Percentiles rank a stretch among this genome's conserved stretches.
These are phyloP conservation scores for Phytophthora agathidicida DNA, from an alignment of 352 stramenopile genomes.

Conservation along the genomic window DNA sequence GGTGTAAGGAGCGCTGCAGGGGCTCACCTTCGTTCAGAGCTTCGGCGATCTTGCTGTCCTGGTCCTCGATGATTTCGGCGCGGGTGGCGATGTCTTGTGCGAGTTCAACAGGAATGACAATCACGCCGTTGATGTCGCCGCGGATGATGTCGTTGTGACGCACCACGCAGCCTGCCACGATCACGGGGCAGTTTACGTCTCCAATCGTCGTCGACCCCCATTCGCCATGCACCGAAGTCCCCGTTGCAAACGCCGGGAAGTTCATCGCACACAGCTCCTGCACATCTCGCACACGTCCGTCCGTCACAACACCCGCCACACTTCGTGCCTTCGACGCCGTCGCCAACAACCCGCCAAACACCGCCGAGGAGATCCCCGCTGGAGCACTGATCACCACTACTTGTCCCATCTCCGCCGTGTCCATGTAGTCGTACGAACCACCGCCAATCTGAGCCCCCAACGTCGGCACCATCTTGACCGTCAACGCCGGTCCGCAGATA, in stretches of 20 bases:
- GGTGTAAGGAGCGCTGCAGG: conserved; percentile 75
- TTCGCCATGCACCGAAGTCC: conserved; percentile 80
- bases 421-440: conserved; percentile 74
- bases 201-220: conserved; percentile 64
- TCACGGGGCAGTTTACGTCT: conserved; percentile 67
- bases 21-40: conserved; percentile 74
- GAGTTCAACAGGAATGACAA: conserved; percentile 74
- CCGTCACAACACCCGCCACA: conserved; percentile 69
- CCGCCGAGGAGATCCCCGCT: conserved; percentile 53
- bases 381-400: conserved; percentile 83
- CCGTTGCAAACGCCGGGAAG: conserved; percentile 73
- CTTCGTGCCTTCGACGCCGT: conserved; percentile 72
- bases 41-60: conserved; percentile 82
- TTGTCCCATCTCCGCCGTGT: conserved; percentile 76
- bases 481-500: conserved; percentile 82
- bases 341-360: conserved; percentile 76
- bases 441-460: conserved; percentile 37
- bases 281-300: conserved; percentile 79
- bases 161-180: conserved; percentile 77
- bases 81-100: conserved; percentile 73
- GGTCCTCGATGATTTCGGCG: conserved; percentile 77
- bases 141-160: conserved; percentile 79
- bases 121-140: conserved; percentile 79
- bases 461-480: conserved; percentile 78
- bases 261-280: conserved; percentile 69